These are phyloP conservation scores for Phytopythium cucurbitacearum DNA, from an alignment of 352 stramenopile species.

Conservation along the genomic window DNA sequence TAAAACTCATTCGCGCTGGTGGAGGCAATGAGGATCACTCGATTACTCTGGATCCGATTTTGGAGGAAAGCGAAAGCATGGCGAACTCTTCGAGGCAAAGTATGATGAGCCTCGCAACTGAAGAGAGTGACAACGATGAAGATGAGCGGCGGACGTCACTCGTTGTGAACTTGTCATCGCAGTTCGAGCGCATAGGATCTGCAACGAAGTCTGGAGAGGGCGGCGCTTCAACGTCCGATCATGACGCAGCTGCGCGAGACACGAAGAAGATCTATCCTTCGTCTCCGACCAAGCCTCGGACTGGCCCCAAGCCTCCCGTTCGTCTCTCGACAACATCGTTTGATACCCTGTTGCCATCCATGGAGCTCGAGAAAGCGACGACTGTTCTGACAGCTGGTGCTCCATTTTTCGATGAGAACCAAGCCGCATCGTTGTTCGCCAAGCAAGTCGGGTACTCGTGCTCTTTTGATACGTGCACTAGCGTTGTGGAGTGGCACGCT, in stretches of 20 bases:
- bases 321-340: conserved; percentile 22
- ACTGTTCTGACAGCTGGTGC: conserved; percentile 7
- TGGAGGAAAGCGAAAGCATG: conserved; percentile 58
- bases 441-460: conserved; percentile 34
- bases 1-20: conserved; percentile 6
- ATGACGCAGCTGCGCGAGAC: too few species aligned
- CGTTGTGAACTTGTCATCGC: conserved; percentile 64
- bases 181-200: conserved; percentile 63
- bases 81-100: conserved; percentile 51
- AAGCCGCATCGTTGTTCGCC: not conserved
- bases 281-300: too few species aligned
- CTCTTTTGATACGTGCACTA: conserved; percentile 28
- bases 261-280: too few species aligned
- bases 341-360: conserved; percentile 31
- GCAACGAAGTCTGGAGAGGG: not conserved
- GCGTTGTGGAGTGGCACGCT: conserved; percentile 37
- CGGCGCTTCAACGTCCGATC: not conserved
- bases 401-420: conserved; percentile 19
- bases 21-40: conserved; percentile 31
- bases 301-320: not conserved
- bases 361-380: conserved; percentile 20
- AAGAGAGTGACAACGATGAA: conserved; percentile 60
- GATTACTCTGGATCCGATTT: conserved; percentile 51
- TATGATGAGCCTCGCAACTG: conserved; percentile 66
- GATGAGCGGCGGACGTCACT: conserved; percentile 44